A percentile compares a stretch with the other conserved stretches of the same genome.
Evolutionary conservation across 352 stramenopile genomes (phyloP).

Genomic region (Phytophthora pluvialis): DNA sequence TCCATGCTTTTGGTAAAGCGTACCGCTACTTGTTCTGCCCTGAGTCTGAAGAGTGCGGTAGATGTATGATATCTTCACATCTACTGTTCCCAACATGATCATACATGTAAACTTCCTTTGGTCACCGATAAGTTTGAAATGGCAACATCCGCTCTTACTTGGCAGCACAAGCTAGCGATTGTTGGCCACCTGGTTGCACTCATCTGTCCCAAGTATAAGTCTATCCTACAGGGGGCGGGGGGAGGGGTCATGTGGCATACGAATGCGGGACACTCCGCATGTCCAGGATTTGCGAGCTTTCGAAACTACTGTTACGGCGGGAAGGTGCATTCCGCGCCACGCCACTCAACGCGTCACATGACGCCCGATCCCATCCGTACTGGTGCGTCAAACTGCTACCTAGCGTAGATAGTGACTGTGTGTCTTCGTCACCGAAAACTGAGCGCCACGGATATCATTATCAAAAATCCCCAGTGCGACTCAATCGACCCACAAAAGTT

Average conservation of each 20-base stretch:
- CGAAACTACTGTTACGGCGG: neutral
- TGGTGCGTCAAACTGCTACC: too few relatives aligned
- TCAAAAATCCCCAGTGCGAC: neutral
- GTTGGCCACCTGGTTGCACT: neutral
- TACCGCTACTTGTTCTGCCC: too few relatives aligned
- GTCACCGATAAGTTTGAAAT: too few relatives aligned
- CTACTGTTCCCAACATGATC: too few relatives aligned
- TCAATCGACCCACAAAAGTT: neutral
- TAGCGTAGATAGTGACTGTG: neutral
- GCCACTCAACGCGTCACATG: neutral
- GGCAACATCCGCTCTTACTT: too few relatives aligned
- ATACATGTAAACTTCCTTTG: too few relatives aligned
- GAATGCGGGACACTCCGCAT: neutral
- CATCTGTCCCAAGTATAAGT: neutral
- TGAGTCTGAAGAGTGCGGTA: too few relatives aligned
- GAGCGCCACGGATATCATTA: conserved; percentile 1
- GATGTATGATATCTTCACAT: too few relatives aligned
- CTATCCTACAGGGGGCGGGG: too few relatives aligned
- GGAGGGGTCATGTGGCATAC: neutral
- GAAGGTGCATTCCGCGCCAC: neutral
- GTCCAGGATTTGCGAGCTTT: conserved; percentile 1
- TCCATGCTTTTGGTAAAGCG: too few relatives aligned
- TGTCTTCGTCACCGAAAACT: neutral
- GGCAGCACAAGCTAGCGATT: too few relatives aligned
- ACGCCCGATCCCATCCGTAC: neutral